Percentiles rank a stretch among this genome's conserved stretches.
phyloP scores from a whole-genome alignment of 805 yeast genomes.

The Myxozyma sirexii region DNA sequence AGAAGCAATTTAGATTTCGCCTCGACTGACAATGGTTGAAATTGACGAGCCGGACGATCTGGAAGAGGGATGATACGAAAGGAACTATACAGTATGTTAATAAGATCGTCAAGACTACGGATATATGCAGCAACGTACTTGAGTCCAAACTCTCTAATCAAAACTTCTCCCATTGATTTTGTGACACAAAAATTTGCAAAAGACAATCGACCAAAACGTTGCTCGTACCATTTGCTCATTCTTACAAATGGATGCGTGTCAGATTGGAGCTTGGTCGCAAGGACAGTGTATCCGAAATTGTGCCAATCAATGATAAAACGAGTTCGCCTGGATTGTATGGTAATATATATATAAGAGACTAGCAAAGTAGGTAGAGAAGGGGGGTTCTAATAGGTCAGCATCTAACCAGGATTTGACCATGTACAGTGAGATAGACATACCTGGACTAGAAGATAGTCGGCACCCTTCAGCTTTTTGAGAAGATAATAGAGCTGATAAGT shows the following conservation, averaged over 20 bases:
- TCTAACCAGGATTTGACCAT: neutral
- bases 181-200: slow-evolving; percentile 81
- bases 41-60: slow-evolving; percentile 80
- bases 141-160: slow-evolving; percentile 60
- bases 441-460: slow-evolving; percentile 64
- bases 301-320: slow-evolving; percentile 92
- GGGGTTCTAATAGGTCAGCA: slow-evolving; percentile 60
- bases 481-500: slow-evolving; percentile 41
- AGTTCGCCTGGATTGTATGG: slow-evolving; percentile 54
- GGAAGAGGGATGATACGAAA: slow-evolving; percentile 65
- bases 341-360: slow-evolving; percentile 58
- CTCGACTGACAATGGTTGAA: slow-evolving; percentile 52
- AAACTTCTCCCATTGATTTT: slow-evolving; percentile 63
- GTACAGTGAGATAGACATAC: neutral
- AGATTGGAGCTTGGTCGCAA: slow-evolving; percentile 61
- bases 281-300: slow-evolving; percentile 82
- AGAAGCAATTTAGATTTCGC: slow-evolving; percentile 43
- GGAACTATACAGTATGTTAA: slow-evolving; percentile 18
- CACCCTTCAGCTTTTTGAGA: slow-evolving; percentile 58
- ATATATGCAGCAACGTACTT: slow-evolving; percentile 28
- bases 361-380: slow-evolving; percentile 85
- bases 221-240: slow-evolving; percentile 65
- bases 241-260: slow-evolving; percentile 62
- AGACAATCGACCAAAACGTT: slow-evolving; percentile 58
- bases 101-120: neutral